Percentiles rank a stretch among this genome's conserved stretches.
Evolutionary conservation across 176 grass and related monocot species (phyloP).

Genomic region (Bothriochloa decipiens): DNA sequence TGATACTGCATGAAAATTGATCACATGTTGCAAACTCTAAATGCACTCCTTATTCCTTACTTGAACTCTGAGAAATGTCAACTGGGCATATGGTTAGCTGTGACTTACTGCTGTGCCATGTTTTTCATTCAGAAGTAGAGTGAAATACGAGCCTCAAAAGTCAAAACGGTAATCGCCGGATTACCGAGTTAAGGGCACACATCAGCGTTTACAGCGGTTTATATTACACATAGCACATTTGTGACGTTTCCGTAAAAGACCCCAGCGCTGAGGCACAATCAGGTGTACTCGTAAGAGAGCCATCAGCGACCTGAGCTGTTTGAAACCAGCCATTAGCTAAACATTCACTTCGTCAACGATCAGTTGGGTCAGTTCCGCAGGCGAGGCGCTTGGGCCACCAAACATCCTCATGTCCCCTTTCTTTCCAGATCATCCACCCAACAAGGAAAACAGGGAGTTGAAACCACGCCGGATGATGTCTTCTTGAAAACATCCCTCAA

Average conservation of each 20-base stretch:
- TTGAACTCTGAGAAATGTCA: too few species aligned
- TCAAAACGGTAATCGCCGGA: neutral
- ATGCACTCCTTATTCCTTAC: neutral
- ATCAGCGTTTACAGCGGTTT: neutral
- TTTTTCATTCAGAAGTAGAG: neutral
- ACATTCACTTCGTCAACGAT: neutral
- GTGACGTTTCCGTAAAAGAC: neutral
- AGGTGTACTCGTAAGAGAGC: neutral
- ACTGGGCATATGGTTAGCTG: too few species aligned
- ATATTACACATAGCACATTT: neutral
- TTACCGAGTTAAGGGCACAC: neutral
- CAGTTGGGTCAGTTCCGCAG: neutral
- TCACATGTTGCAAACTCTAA: neutral
- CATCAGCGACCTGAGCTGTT: neutral
- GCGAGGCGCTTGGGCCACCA: neutral
- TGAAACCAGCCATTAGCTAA: neutral
- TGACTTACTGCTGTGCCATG: neutral
- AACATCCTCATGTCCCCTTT: neutral
- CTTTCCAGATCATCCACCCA: neutral
- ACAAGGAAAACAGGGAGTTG: too few species aligned
- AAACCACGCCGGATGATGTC: too few species aligned
- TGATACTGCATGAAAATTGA: too few species aligned
- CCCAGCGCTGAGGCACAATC: neutral
- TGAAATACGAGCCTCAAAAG: neutral
- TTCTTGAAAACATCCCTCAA: too few species aligned